These are phyloP conservation scores for Lentinus polychrous DNA, from an alignment of 1,284 basidiomycete genomes.

Conservation along the genomic window DNA sequence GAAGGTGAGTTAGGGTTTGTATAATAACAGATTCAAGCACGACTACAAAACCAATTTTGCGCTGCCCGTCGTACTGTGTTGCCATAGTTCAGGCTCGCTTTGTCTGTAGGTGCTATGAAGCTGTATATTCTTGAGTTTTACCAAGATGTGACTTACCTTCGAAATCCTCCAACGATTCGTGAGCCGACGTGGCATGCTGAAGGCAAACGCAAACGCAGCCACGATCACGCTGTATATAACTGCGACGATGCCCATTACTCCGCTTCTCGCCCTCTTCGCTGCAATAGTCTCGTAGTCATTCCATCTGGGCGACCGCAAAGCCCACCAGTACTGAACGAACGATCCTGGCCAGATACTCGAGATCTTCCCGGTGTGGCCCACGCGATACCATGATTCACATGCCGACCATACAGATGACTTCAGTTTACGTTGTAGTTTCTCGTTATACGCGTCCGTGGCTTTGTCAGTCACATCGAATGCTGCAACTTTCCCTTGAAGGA, in stretches of 20 bases:
- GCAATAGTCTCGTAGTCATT: constrained; percentile 4
- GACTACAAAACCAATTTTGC: too few relatives aligned
- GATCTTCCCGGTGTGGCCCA: background rate
- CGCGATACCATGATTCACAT: constrained; percentile 4
- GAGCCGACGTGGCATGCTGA: too few relatives aligned
- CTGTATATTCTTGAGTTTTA: too few relatives aligned
- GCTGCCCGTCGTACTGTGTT: too few relatives aligned
- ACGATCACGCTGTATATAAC: background rate
- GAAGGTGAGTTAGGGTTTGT: too few relatives aligned
- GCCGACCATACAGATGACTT: background rate
- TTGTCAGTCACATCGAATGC: constrained; percentile 39
- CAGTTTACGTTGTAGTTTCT: constrained; percentile 31
- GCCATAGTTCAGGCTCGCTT: too few relatives aligned
- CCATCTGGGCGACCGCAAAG: constrained; percentile 2
- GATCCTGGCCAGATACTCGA: constrained; percentile 1
- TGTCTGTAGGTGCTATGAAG: too few relatives aligned
- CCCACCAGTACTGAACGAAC: constrained; percentile 3
- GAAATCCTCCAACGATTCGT: too few relatives aligned
- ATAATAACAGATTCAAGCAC: too few relatives aligned
- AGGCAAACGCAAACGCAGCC: too few relatives aligned
- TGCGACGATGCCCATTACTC: background rate
- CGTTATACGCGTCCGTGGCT: constrained; percentile 37
- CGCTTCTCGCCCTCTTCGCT: background rate
- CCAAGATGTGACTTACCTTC: too few relatives aligned
- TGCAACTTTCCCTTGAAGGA: constrained; percentile 36